Evolutionary conservation across 805 yeast genomes (phyloP).

Genomic region (Tetrapisispora fleetii): DNA sequence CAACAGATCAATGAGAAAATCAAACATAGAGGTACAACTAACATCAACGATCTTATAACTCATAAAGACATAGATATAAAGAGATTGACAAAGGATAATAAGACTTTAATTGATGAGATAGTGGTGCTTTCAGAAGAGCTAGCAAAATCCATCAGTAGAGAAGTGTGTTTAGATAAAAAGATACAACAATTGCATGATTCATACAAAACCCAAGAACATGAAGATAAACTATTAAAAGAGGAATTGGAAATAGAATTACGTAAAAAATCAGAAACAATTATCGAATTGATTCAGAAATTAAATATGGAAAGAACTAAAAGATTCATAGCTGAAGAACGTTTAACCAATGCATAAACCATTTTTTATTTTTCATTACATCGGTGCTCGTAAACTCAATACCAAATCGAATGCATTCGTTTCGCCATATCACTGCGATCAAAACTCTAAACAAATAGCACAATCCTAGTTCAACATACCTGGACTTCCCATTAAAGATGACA

Average conservation of each 20-base stretch:
- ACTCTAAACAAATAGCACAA: too few species aligned
- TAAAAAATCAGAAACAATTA: constrained; percentile 35
- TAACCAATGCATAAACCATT: constrained; percentile 11
- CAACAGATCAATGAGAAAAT: constrained; percentile 1
- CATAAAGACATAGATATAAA: constrained; percentile 33
- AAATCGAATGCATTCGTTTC: too few species aligned
- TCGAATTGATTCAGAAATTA: constrained; percentile 45
- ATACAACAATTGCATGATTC: background rate
- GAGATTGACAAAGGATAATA: constrained; percentile 42
- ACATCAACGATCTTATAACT: background rate
- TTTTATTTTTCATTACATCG: too few species aligned
- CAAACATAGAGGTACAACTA: constrained; percentile 8
- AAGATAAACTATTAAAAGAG: background rate
- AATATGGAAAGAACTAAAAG: constrained; percentile 57
- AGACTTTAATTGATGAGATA: constrained; percentile 40
- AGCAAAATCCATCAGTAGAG: constrained; percentile 57
- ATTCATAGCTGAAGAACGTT: constrained; percentile 62
- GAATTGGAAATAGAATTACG: constrained; percentile 22
- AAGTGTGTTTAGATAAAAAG: background rate
- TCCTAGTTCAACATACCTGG: too few species aligned
- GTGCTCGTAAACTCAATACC: too few species aligned
- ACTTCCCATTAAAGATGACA: too few species aligned
- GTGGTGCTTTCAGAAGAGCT: constrained; percentile 62
- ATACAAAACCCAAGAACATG: background rate
- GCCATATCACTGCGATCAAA: too few species aligned